phyloP scores from a whole-genome alignment of 257 asterid genomes.

The Plantago major region DNA sequence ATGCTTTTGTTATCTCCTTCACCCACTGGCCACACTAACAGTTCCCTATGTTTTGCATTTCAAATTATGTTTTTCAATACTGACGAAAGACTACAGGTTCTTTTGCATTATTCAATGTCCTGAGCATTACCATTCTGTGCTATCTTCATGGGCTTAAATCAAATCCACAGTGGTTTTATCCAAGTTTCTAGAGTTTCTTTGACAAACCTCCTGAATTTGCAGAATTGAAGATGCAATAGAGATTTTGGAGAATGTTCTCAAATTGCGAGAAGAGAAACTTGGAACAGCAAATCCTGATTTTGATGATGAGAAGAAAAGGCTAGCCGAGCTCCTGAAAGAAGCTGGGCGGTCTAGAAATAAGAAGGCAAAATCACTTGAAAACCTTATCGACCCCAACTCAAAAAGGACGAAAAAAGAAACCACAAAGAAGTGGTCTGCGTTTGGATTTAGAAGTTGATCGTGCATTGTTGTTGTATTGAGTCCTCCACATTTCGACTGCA shows the following conservation, averaged over 20 bases:
- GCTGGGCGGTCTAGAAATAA: slow-evolving; percentile 90
- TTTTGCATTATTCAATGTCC: too few relatives aligned
- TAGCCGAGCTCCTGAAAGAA: slow-evolving; percentile 91
- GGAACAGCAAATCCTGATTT: slow-evolving; percentile 99
- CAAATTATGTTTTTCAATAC: too few relatives aligned
- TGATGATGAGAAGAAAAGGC: slow-evolving; percentile 93
- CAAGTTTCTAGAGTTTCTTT: slow-evolving; percentile 4
- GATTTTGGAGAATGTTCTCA: slow-evolving; percentile 84
- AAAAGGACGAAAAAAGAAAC: slow-evolving; percentile 83
- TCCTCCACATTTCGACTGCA: slow-evolving; percentile 17
- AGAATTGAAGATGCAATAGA: slow-evolving; percentile 97
- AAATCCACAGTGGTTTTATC: neutral
- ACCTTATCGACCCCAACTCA: slow-evolving; percentile 82
- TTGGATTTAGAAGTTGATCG: slow-evolving; percentile 78
- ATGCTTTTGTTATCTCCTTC: too few relatives aligned
- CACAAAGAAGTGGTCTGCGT: slow-evolving; percentile 93
- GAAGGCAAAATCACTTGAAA: slow-evolving; percentile 88
- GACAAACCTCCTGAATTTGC: slow-evolving; percentile 16
- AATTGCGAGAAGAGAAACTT: slow-evolving; percentile 94
- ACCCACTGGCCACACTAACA: too few relatives aligned
- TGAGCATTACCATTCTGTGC: too few relatives aligned
- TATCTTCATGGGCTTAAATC: too few relatives aligned
- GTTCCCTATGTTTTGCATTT: too few relatives aligned
- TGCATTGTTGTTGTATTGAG: slow-evolving; percentile 5
- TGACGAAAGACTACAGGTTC: too few relatives aligned